phyloP scores from a whole-genome alignment of 192 early-diverging fungal species.

The Dissophora ornata region DNA sequence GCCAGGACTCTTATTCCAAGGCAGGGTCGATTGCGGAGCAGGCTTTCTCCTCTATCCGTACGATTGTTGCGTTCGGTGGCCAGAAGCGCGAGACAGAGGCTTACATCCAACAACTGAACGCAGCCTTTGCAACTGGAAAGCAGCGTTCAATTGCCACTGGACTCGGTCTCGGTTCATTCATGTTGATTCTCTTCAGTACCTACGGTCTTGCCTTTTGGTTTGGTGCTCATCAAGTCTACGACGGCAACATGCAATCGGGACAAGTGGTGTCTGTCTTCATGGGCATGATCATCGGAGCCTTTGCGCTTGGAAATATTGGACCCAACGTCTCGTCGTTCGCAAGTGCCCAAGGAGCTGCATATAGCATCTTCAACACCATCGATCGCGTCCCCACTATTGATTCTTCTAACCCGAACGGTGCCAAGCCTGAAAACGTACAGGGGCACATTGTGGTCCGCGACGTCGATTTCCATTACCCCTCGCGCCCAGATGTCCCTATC shows the following conservation, averaged over 20 bases:
- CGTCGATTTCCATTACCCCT: constrained; percentile 87
- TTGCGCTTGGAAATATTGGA: constrained; percentile 68
- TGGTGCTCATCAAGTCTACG: constrained; percentile 71
- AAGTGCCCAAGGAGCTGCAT: constrained; percentile 85
- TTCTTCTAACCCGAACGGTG: constrained; percentile 57
- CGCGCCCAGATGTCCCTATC: constrained; percentile 81
- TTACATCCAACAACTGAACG: constrained; percentile 56
- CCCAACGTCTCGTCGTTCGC: constrained; percentile 75
- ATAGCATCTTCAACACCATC: constrained; percentile 83
- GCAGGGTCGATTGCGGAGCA: constrained; percentile 91
- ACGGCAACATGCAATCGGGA: constrained; percentile 56
- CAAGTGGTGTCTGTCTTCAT: constrained; percentile 83
- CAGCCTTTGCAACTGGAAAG: constrained; percentile 72
- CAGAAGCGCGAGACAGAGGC: constrained; percentile 74
- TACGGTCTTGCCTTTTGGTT: constrained; percentile 91
- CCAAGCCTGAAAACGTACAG: constrained; percentile 64
- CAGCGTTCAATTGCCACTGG: constrained; percentile 70
- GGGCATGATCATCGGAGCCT: constrained; percentile 79
- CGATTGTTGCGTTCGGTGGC: constrained; percentile 87
- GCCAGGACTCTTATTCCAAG: constrained; percentile 80
- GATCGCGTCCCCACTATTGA: constrained; percentile 88
- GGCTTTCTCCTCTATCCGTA: constrained; percentile 84
- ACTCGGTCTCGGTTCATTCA: constrained; percentile 75
- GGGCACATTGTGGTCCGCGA: constrained; percentile 80
- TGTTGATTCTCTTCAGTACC: constrained; percentile 82